A percentile compares a stretch with the other conserved stretches of the same genome.
These are phyloP conservation scores for Marsdenia floribunda DNA, from an alignment of 257 asterid genomes.

Conservation along the genomic window DNA sequence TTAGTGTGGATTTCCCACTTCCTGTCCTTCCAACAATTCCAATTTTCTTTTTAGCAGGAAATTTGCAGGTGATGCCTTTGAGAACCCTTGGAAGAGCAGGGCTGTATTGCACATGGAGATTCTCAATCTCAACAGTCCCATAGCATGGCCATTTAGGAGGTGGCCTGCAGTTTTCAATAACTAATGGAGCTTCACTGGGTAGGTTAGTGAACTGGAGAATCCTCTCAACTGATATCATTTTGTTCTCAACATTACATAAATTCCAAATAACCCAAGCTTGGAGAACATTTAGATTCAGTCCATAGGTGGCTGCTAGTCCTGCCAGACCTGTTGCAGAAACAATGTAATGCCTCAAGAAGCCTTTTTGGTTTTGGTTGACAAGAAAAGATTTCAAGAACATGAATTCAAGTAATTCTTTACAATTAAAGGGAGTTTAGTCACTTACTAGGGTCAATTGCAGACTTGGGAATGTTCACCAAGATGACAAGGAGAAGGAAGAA, in stretches of 20 bases:
- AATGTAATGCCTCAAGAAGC: neutral
- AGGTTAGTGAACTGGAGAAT: constrained; percentile 60
- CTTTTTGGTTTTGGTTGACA: neutral
- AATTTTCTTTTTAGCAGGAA: constrained; percentile 54
- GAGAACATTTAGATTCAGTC: constrained; percentile 66
- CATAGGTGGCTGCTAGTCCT: constrained; percentile 81
- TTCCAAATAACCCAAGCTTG: constrained; percentile 95
- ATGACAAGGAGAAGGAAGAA: constrained; percentile 72
- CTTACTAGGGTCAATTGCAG: constrained; percentile 82
- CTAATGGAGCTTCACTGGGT: constrained; percentile 65
- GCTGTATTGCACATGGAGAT: constrained; percentile 63
- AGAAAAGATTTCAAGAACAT: neutral
- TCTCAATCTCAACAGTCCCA: constrained; percentile 55
- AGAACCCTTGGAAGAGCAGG: constrained; percentile 66
- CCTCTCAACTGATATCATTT: constrained; percentile 78
- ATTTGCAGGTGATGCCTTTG: constrained; percentile 64
- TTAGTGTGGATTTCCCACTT: constrained; percentile 80
- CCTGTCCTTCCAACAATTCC: constrained; percentile 88
- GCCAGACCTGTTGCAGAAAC: constrained; percentile 53
- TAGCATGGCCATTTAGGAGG: constrained; percentile 52
- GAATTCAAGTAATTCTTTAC: neutral
- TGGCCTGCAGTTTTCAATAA: constrained; percentile 50
- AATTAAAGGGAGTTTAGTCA: neutral
- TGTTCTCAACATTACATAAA: constrained; percentile 82
- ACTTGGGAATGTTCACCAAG: constrained; percentile 62